A percentile compares a stretch with the other conserved stretches of the same genome.
These are phyloP conservation scores for Caloboletus firmus DNA, from an alignment of 1,284 basidiomycete genomes.

Conservation along the genomic window DNA sequence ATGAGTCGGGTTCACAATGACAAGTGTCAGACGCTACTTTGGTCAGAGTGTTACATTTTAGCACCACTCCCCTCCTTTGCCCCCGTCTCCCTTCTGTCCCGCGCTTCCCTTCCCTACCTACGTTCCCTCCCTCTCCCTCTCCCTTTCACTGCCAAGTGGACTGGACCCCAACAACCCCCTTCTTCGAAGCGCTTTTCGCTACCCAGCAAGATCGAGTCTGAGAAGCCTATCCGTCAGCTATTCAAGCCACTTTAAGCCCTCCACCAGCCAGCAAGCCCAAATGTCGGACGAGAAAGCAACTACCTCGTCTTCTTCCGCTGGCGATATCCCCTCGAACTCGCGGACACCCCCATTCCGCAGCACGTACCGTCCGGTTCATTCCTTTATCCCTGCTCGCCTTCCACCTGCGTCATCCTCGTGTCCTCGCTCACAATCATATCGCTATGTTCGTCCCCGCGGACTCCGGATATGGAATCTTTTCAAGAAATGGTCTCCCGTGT, in stretches of 20 bases:
- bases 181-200: background rate
- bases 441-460: conserved; percentile 49
- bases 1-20: conserved; percentile 5
- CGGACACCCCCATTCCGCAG: conserved; percentile 15
- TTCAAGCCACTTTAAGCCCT: background rate
- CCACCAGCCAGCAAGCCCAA: background rate
- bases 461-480: conserved; percentile 56
- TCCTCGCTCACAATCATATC: conserved; percentile 32
- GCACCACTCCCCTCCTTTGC: background rate
- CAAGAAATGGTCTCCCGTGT: conserved; percentile 70
- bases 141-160: conserved; percentile 13
- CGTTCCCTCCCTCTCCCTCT: background rate
- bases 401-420: conserved; percentile 22
- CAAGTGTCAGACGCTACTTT: background rate
- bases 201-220: background rate
- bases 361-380: conserved; percentile 17
- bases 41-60: background rate
- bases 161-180: conserved; percentile 31
- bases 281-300: conserved; percentile 30
- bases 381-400: conserved; percentile 21
- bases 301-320: conserved; percentile 2
- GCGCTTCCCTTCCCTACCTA: background rate
- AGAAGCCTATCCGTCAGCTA: background rate
- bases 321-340: conserved; percentile 17
- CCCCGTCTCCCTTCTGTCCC: conserved; percentile 5